These are phyloP conservation scores for Phytomonas sp. DNA, from an alignment of 208 protist species.

Conservation along the genomic window DNA sequence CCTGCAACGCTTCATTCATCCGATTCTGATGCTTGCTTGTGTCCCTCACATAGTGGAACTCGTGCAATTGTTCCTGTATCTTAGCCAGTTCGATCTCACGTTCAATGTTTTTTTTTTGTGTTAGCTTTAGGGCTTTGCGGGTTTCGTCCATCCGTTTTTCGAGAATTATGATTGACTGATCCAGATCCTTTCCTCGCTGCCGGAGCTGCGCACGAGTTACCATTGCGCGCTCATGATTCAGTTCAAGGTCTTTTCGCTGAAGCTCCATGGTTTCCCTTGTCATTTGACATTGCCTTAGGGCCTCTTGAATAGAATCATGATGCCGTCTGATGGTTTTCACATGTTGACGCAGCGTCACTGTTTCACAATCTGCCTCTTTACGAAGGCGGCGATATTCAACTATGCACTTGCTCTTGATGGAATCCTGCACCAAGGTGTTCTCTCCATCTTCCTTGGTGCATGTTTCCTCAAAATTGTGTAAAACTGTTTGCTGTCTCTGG, in stretches of 20 bases:
- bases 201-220: constrained; percentile 40
- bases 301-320: constrained; percentile 50
- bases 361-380: constrained; percentile 78
- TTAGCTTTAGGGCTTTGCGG: constrained; percentile 24
- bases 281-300: constrained; percentile 48
- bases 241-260: constrained; percentile 37
- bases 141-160: constrained; percentile 33
- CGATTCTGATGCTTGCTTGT: constrained; percentile 59
- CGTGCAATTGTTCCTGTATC: constrained; percentile 85
- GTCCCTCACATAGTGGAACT: constrained; percentile 79
- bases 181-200: constrained; percentile 41
- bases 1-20: constrained; percentile 82
- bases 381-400: constrained; percentile 71
- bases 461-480: constrained; percentile 47
- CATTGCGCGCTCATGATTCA: constrained; percentile 26
- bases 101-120: constrained; percentile 54
- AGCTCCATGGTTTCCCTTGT: constrained; percentile 38
- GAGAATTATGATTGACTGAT: constrained; percentile 24
- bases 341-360: constrained; percentile 71
- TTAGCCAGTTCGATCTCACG: constrained; percentile 72
- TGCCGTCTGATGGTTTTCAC: constrained; percentile 54
- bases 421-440: constrained; percentile 18
- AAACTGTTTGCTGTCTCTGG: constrained; percentile 50
- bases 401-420: constrained; percentile 46
- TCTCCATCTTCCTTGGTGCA: constrained; percentile 51